Percentiles rank a stretch among this genome's conserved stretches.
phyloP scores from a whole-genome alignment of 2,329 filamentous ascomycete genomes.

The Ophiobolus disseminans region DNA sequence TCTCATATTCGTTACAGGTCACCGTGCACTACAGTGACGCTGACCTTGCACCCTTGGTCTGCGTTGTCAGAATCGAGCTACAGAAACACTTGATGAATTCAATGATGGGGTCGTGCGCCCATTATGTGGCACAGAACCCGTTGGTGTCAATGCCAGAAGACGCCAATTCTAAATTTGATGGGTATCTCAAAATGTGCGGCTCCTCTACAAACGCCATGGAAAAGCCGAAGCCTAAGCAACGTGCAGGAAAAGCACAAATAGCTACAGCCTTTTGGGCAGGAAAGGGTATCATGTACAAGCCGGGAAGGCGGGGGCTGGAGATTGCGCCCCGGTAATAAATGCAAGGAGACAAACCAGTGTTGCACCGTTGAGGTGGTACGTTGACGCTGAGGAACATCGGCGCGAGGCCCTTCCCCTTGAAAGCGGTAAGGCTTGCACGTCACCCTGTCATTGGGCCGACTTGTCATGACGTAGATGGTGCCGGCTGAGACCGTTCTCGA shows the following conservation, averaged over 20 bases:
- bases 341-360: neutral
- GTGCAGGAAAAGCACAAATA: no score
- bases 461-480: conserved; percentile 4
- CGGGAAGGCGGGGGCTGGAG: no score
- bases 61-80: no score
- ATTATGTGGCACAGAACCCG: no score
- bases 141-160: neutral
- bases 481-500: conserved; percentile 12
- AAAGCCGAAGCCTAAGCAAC: no score
- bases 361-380: conserved; percentile 5
- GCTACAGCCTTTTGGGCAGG: no score
- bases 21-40: no score
- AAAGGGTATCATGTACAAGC: neutral
- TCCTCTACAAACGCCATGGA: no score
- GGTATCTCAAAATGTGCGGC: neutral
- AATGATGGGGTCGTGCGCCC: no score
- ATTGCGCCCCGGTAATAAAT: neutral
- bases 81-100: no score
- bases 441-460: conserved; percentile 1
- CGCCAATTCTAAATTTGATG: neutral
- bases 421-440: neutral
- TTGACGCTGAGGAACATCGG: neutral
- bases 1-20: no score
- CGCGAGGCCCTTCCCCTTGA: neutral
- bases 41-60: no score